phyloP scores from a whole-genome alignment of 768 basidiomycete genomes.

The Hemileccinum rubropunctum region DNA sequence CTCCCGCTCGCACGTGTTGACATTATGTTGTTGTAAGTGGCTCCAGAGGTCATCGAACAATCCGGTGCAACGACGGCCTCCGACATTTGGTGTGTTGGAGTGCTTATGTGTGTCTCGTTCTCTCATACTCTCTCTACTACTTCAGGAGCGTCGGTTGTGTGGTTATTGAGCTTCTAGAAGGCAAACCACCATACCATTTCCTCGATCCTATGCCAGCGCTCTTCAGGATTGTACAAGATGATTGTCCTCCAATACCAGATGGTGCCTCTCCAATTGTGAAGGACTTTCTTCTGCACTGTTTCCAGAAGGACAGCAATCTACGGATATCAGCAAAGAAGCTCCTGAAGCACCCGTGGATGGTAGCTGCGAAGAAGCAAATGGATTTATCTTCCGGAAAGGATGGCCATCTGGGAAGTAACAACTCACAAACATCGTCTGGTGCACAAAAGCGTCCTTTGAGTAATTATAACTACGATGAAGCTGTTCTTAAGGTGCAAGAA shows the following conservation, averaged over 20 bases:
- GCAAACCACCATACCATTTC: slow-evolving; percentile 93
- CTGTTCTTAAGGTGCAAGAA: slow-evolving; percentile 92
- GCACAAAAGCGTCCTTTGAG: slow-evolving; percentile 49
- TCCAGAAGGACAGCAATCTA: slow-evolving; percentile 96
- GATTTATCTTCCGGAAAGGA: slow-evolving; percentile 33
- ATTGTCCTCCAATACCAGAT: slow-evolving; percentile 94
- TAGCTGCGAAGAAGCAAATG: slow-evolving; percentile 76
- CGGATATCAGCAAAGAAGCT: slow-evolving; percentile 94
- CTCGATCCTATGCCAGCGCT: slow-evolving; percentile 98
- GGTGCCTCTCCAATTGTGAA: slow-evolving; percentile 93
- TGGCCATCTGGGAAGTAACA: slow-evolving; percentile 26
- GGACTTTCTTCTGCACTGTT: slow-evolving; percentile 95
- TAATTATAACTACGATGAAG: slow-evolving; percentile 92
- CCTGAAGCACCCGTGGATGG: slow-evolving; percentile 95
- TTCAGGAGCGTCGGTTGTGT: slow-evolving; percentile 87
- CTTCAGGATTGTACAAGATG: slow-evolving; percentile 98
- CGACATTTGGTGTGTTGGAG: slow-evolving; percentile 78
- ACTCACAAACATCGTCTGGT: slow-evolving; percentile 36
- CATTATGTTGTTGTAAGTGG: slow-evolving; percentile 55
- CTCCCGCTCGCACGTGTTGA: slow-evolving; percentile 4
- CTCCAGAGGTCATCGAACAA: slow-evolving; percentile 98
- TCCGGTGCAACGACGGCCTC: slow-evolving; percentile 95
- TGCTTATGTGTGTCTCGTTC: not conserved
- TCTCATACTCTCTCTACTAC: slow-evolving; percentile 5
- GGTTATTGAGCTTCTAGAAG: slow-evolving; percentile 88